phyloP scores from a whole-genome alignment of 2,329 filamentous ascomycete species.

The Scedosporium aurantiacum region DNA sequence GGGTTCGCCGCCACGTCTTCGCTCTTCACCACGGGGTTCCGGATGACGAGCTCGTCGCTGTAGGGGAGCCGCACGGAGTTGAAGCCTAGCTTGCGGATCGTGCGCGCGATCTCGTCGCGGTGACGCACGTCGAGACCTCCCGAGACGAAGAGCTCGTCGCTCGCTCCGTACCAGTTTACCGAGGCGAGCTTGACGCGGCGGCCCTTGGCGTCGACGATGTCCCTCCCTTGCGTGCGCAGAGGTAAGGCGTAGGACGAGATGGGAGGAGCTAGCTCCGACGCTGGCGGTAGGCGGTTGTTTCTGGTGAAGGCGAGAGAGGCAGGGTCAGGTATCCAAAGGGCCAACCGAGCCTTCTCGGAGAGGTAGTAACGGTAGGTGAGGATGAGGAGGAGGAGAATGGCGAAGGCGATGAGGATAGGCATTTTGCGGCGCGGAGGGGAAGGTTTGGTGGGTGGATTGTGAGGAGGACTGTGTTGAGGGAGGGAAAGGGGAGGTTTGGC shows the following conservation, averaged over 20 bases:
- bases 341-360: slow-evolving; percentile 29
- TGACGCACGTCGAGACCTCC: slow-evolving; percentile 54
- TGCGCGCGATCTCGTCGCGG: slow-evolving; percentile 46
- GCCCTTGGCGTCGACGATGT: slow-evolving; percentile 47
- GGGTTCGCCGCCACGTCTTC: slow-evolving; percentile 45
- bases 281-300: slow-evolving; percentile 29
- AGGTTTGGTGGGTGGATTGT: too few relatives aligned
- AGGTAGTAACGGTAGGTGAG: slow-evolving; percentile 5
- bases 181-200: slow-evolving; percentile 51
- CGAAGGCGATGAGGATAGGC: neutral
- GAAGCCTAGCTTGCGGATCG: slow-evolving; percentile 52
- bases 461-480: neutral
- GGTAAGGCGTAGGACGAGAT: slow-evolving; percentile 39
- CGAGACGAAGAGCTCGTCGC: slow-evolving; percentile 53
- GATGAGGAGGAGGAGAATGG: neutral
- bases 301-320: slow-evolving; percentile 35
- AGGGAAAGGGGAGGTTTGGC: neutral
- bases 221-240: slow-evolving; percentile 45
- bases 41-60: slow-evolving; percentile 54
- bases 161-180: slow-evolving; percentile 62
- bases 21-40: slow-evolving; percentile 43
- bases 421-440: neutral
- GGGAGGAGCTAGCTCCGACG: slow-evolving; percentile 31
- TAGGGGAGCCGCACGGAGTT: slow-evolving; percentile 61
- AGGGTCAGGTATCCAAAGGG: slow-evolving; percentile 39